phyloP scores from a whole-genome alignment of 306 rosid genomes.

The Dalbergia cochinchinensis region DNA sequence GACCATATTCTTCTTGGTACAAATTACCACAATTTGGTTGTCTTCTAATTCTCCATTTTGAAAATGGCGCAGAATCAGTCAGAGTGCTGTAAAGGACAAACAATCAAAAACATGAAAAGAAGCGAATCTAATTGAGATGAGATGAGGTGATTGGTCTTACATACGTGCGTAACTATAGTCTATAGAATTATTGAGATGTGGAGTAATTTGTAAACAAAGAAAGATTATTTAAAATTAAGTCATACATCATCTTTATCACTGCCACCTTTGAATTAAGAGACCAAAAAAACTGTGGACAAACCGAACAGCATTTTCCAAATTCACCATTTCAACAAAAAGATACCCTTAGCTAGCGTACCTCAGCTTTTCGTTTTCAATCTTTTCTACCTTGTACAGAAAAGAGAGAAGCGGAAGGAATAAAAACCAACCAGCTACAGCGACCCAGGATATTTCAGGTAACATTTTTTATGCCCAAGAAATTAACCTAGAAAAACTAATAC shows the following conservation, averaged over 20 bases:
- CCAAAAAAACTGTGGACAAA: constrained; percentile 36
- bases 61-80: constrained; percentile 7
- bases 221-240: constrained; percentile 6
- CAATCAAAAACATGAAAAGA: too few relatives aligned
- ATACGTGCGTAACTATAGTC: background rate
- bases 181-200: background rate
- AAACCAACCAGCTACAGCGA: constrained; percentile 1
- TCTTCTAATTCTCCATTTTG: background rate
- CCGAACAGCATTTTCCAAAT: constrained; percentile 24
- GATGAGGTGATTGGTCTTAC: constrained; percentile 27
- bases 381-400: too few relatives aligned
- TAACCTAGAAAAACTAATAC: background rate
- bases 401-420: too few relatives aligned
- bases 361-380: too few relatives aligned
- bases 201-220: background rate
- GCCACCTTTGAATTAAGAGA: constrained; percentile 25
- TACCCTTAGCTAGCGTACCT: too few relatives aligned
- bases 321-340: constrained; percentile 37
- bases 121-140: constrained; percentile 38
- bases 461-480: constrained; percentile 9
- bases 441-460: constrained; percentile 37
- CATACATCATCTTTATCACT: constrained; percentile 26
- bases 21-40: constrained; percentile 17
- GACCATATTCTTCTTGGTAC: background rate
- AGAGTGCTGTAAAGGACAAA: background rate